Percentiles rank a stretch among this genome's conserved stretches.
Evolutionary conservation across 768 basidiomycete genomes (phyloP).

Genomic region (Zangia roseola): DNA sequence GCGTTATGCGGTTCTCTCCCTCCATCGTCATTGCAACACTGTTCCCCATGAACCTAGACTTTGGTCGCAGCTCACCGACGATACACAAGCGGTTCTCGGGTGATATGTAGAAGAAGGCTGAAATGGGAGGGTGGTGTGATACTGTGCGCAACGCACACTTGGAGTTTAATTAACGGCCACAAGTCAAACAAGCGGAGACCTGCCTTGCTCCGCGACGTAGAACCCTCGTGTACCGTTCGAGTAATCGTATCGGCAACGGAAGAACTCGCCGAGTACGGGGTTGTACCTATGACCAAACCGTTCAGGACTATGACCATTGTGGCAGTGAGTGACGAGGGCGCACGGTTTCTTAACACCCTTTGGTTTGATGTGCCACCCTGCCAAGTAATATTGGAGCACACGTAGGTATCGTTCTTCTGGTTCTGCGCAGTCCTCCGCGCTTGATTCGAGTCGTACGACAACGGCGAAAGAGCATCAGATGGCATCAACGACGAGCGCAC

Average conservation of each 20-base stretch:
- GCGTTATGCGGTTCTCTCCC: conserved; percentile 84
- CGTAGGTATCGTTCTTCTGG: conserved; percentile 89
- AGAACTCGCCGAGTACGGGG: conserved; percentile 96
- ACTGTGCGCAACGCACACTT: conserved; percentile 45
- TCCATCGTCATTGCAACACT: conserved; percentile 96
- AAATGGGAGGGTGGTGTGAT: conserved; percentile 92
- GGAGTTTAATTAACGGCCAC: conserved; percentile 6
- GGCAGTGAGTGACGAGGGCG: conserved; percentile 30
- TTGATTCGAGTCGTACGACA: conserved; percentile 31
- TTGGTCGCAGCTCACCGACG: conserved; percentile 91
- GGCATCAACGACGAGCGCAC: neutral
- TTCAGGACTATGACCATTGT: neutral
- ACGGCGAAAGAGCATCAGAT: neutral
- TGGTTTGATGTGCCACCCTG: conserved; percentile 99
- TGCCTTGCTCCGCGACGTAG: conserved; percentile 96
- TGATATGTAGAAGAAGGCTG: conserved; percentile 94
- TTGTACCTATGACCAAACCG: conserved; percentile 68
- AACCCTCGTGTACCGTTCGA: conserved; percentile 89
- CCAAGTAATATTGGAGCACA: conserved; percentile 91
- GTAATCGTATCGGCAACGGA: conserved; percentile 94
- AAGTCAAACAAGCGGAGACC: conserved; percentile 6
- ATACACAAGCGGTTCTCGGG: conserved; percentile 86
- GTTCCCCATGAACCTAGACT: conserved; percentile 95
- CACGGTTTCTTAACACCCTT: conserved; percentile 99
- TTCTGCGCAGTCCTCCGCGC: conserved; percentile 76